Conservation (phyloP, 108 stramenopile species). For the Skeletonema grethae region DNA sequence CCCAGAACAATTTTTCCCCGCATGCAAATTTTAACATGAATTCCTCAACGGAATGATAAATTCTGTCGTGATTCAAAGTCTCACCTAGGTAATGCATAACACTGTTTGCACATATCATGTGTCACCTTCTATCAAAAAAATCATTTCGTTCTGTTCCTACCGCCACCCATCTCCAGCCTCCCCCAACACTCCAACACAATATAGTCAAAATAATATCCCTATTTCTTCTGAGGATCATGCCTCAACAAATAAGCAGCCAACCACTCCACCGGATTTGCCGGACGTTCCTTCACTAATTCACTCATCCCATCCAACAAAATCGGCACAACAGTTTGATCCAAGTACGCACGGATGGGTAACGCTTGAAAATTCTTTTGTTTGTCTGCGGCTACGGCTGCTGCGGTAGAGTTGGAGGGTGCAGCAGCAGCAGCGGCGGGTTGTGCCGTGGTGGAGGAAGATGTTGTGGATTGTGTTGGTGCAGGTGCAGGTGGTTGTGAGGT, state of each 20-base stretch:
- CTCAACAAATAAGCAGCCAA: constrained; percentile 93
- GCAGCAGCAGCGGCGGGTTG: constrained; percentile 5
- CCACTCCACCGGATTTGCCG: constrained; percentile 97
- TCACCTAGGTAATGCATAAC: not conserved
- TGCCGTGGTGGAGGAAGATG: not conserved
- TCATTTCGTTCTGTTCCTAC: not conserved
- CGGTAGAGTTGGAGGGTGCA: constrained; percentile 4
- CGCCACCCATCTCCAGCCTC: not conserved
- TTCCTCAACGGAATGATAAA: not conserved
- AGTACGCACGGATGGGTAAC: constrained; percentile 97
- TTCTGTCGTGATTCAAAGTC: not conserved
- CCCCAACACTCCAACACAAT: not conserved
- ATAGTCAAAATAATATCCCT: not conserved
- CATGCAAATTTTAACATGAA: not conserved
- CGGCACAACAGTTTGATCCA: constrained; percentile 99
- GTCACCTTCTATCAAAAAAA: not conserved
- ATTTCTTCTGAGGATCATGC: constrained; percentile 92
- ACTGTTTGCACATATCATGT: not conserved
- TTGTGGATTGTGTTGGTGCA: not conserved
- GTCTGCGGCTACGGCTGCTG: constrained; percentile 5
- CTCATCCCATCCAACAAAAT: constrained; percentile 98
- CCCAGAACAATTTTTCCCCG: not conserved
- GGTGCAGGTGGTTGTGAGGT: not conserved
- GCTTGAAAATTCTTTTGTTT: constrained; percentile 60
- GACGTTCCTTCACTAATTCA: constrained; percentile 97